phyloP scores from a whole-genome alignment of 179 eudicot species.

The Silene vulgaris region DNA sequence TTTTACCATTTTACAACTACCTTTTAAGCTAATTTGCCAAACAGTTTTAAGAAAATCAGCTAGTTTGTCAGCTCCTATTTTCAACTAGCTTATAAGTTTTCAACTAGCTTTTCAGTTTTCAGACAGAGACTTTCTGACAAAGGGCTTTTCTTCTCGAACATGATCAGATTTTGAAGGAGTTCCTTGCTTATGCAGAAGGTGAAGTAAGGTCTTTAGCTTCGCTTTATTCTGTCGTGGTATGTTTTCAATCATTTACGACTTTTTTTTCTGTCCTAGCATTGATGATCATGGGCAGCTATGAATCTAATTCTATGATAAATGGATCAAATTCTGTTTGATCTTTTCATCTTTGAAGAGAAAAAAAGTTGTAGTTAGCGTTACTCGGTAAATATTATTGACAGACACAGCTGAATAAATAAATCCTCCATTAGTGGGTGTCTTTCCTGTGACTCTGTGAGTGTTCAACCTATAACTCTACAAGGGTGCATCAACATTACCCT shows the following conservation, averaged over 20 bases:
- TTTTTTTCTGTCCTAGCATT: neutral
- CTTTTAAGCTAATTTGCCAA: too few species aligned
- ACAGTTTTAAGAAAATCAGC: too few species aligned
- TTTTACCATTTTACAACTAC: too few species aligned
- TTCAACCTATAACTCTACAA: too few species aligned
- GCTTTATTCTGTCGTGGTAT: constrained; percentile 80
- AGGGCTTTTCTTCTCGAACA: constrained; percentile 11
- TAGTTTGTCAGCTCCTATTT: too few species aligned
- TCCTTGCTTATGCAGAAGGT: constrained; percentile 71
- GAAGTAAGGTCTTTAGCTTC: constrained; percentile 81
- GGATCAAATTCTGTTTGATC: neutral
- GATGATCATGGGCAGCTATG: neutral
- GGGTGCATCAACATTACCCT: too few species aligned
- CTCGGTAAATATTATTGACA: neutral
- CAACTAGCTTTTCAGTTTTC: too few species aligned
- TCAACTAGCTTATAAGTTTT: too few species aligned
- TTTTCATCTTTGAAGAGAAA: neutral
- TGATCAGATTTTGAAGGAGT: constrained; percentile 59
- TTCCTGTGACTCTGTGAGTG: too few species aligned
- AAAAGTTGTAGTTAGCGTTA: neutral
- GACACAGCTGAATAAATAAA: too few species aligned
- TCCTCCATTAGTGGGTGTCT: too few species aligned
- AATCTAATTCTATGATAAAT: neutral
- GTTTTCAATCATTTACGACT: constrained; percentile 18
- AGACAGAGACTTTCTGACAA: neutral